A percentile compares a stretch with the other conserved stretches of the same genome.
phyloP scores from a whole-genome alignment of 2,329 filamentous ascomycete genomes.

The Cyphellophora europaea region DNA sequence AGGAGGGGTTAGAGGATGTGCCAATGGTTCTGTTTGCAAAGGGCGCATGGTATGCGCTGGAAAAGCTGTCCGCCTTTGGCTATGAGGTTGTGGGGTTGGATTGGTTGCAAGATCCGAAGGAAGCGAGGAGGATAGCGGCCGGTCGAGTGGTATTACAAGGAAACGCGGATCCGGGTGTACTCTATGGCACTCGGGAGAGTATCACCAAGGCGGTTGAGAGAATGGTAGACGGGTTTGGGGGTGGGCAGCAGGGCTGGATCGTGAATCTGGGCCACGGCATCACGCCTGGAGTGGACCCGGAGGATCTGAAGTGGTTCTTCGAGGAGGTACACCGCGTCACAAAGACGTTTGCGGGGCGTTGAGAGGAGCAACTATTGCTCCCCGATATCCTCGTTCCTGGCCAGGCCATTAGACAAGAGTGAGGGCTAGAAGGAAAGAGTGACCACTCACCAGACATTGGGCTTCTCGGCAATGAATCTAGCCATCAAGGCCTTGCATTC shows the following conservation, averaged over 20 bases:
- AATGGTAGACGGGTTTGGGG: conserved; percentile 79
- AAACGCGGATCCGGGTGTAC: conserved; percentile 86
- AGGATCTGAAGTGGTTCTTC: conserved; percentile 88
- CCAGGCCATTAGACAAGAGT: neutral
- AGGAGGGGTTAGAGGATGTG: conserved; percentile 67
- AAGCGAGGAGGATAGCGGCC: conserved; percentile 71
- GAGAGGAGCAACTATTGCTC: too few species aligned
- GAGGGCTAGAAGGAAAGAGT: conserved; percentile 3
- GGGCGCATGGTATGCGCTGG: conserved; percentile 90
- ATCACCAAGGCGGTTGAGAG: conserved; percentile 76
- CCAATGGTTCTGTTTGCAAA: conserved; percentile 99
- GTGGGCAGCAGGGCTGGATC: conserved; percentile 88
- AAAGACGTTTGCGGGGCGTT: too few species aligned
- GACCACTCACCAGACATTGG: conserved; percentile 55
- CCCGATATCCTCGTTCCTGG: conserved; percentile 52
- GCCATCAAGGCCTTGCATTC: conserved; percentile 62
- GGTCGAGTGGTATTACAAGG: conserved; percentile 79
- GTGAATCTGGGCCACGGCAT: conserved; percentile 96
- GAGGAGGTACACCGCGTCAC: too few species aligned
- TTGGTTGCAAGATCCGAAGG: conserved; percentile 83
- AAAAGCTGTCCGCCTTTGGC: conserved; percentile 75
- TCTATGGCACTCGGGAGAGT: conserved; percentile 74
- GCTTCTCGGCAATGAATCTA: conserved; percentile 62
- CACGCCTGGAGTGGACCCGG: conserved; percentile 87
- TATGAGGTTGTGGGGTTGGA: conserved; percentile 93